Evolutionary conservation across 2,329 filamentous ascomycete genomes (phyloP).

Genomic region (Talaromyces piceae): DNA sequence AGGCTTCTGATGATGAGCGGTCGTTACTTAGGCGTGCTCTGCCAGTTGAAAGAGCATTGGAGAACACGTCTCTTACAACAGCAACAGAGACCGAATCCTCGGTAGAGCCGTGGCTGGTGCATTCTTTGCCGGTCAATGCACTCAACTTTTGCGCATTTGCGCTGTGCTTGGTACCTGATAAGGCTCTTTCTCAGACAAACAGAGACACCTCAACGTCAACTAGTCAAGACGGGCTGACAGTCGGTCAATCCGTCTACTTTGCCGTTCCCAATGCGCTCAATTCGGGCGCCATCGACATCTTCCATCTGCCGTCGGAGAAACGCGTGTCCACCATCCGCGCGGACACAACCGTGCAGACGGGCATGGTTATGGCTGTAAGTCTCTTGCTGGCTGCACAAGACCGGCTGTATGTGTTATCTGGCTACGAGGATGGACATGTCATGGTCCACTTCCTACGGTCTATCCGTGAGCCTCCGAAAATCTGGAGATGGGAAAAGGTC

Average conservation of each 20-base stretch:
- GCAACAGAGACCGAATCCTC: slow-evolving; percentile 40
- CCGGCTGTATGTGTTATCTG: slow-evolving; percentile 59
- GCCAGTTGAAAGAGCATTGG: slow-evolving; percentile 57
- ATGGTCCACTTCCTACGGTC: slow-evolving; percentile 53
- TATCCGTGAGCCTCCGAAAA: slow-evolving; percentile 12
- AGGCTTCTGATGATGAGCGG: slow-evolving; percentile 48
- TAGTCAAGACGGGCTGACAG: background rate
- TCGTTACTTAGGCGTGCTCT: slow-evolving; percentile 55
- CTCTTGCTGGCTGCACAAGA: slow-evolving; percentile 42
- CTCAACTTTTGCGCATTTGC: slow-evolving; percentile 92
- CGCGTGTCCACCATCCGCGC: slow-evolving; percentile 56
- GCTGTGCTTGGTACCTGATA: slow-evolving; percentile 40
- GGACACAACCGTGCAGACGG: slow-evolving; percentile 38
- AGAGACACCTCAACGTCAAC: background rate
- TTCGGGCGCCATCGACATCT: slow-evolving; percentile 75
- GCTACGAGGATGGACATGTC: slow-evolving; percentile 78
- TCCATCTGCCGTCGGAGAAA: slow-evolving; percentile 66
- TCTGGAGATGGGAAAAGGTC: slow-evolving; percentile 44
- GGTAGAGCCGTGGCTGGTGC: slow-evolving; percentile 67
- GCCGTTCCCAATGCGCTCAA: slow-evolving; percentile 73
- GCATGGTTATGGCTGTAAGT: slow-evolving; percentile 80
- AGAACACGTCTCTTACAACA: slow-evolving; percentile 25
- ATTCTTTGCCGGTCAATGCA: slow-evolving; percentile 79
- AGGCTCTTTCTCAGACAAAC: no score
- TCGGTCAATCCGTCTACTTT: slow-evolving; percentile 47